These are phyloP conservation scores for Sphagnum magellanicum DNA, from an alignment of 228 moss, liverwort and hornwort species.

Conservation along the genomic window DNA sequence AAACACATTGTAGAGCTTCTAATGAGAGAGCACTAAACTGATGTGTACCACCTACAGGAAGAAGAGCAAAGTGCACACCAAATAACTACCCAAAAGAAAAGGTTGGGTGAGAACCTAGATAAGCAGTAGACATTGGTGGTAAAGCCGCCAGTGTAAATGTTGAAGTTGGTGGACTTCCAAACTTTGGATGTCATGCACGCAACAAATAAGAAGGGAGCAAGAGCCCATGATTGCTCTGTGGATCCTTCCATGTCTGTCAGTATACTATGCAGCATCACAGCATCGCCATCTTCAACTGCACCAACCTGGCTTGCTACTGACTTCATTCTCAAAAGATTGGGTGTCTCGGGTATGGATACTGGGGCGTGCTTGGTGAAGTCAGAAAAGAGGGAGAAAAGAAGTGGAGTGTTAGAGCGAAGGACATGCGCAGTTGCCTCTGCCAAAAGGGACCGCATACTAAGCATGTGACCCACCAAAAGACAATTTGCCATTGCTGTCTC, in stretches of 20 bases:
- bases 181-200: slow-evolving; percentile 81
- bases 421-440: slow-evolving; percentile 95
- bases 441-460: slow-evolving; percentile 82
- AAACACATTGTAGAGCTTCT: too few species aligned
- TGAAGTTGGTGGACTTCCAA: slow-evolving; percentile 86
- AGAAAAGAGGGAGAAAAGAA: slow-evolving; percentile 83
- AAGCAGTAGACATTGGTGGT: slow-evolving; percentile 92
- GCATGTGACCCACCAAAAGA: slow-evolving; percentile 76
- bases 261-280: slow-evolving; percentile 64
- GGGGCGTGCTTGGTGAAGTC: slow-evolving; percentile 87
- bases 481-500: slow-evolving; percentile 73
- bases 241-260: slow-evolving; percentile 60
- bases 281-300: slow-evolving; percentile 78
- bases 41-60: background rate
- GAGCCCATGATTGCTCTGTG: slow-evolving; percentile 72
- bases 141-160: slow-evolving; percentile 86
- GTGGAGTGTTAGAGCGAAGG: slow-evolving; percentile 83
- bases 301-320: slow-evolving; percentile 82
- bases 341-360: slow-evolving; percentile 74
- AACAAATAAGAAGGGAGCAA: slow-evolving; percentile 76
- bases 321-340: slow-evolving; percentile 76
- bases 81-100: background rate
- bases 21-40: background rate
- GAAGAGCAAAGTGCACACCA: background rate
- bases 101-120: slow-evolving; percentile 41